Conservation (phyloP, 345 rosid species). For the Eucalyptus leucophloia region DNA sequence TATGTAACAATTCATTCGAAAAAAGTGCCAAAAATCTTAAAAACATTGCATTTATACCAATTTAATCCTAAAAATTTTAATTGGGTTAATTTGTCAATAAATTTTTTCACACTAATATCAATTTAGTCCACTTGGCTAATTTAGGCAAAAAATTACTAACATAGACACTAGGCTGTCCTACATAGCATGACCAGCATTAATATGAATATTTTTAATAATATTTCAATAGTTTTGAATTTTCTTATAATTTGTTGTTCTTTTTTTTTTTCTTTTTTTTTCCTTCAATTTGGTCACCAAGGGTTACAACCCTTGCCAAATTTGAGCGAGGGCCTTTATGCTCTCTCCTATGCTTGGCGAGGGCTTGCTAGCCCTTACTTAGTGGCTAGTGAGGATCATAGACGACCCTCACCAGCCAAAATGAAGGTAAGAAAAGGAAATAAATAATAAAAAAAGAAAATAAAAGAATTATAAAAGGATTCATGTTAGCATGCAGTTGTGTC, state of each 20-base stretch:
- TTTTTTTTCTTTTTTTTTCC: no score
- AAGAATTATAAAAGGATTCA: no score
- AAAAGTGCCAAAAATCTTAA: background rate
- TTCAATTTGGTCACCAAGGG: background rate
- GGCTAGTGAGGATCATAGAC: fast-evolving
- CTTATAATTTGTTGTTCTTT: no score
- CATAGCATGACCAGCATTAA: fast-evolving
- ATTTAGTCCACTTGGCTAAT: background rate
- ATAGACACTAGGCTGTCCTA: fast-evolving
- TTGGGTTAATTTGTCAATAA: no score
- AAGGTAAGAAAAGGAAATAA: background rate
- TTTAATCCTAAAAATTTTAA: no score
- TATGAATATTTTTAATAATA: background rate
- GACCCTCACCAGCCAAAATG: background rate
- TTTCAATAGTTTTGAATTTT: no score
- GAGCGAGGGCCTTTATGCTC: background rate
- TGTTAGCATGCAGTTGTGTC: fast-evolving
- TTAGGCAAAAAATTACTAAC: no score
- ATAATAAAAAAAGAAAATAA: no score
- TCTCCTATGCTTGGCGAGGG: background rate
- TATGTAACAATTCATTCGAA: background rate
- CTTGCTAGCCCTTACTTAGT: background rate
- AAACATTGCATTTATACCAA: no score
- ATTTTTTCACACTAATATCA: background rate
- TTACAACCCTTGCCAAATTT: fast-evolving